These are phyloP conservation scores for Metarhizium humberi DNA, from an alignment of 2,329 filamentous ascomycete species.

Conservation along the genomic window DNA sequence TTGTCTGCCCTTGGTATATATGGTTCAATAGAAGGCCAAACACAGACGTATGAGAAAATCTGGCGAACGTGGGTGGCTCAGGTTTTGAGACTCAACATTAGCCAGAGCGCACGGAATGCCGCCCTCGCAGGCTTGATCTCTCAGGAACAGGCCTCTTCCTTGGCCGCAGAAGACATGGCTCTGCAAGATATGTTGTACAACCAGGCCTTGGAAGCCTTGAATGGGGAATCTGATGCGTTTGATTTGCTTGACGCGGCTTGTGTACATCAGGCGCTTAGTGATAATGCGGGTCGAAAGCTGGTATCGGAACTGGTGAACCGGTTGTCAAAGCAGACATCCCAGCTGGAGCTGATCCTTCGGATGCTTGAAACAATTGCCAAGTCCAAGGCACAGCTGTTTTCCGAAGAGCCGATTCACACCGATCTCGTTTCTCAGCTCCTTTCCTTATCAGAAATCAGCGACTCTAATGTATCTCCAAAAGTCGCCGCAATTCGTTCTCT, in stretches of 20 bases:
- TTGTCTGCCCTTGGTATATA: constrained; percentile 55
- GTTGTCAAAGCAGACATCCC: constrained; percentile 19
- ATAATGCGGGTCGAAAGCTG: constrained; percentile 23
- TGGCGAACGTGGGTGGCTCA: constrained; percentile 36
- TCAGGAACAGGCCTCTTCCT: constrained; percentile 25
- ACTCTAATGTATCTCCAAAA: constrained; percentile 28
- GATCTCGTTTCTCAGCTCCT: constrained; percentile 43
- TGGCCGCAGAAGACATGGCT: constrained; percentile 27
- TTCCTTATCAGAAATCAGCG: constrained; percentile 40
- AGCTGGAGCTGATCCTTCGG: constrained; percentile 25
- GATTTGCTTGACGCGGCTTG: constrained; percentile 40
- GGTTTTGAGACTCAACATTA: constrained; percentile 25
- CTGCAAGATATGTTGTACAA: constrained; percentile 40
- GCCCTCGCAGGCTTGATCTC: constrained; percentile 38
- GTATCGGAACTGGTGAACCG: constrained; percentile 25
- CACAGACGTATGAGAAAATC: constrained; percentile 26
- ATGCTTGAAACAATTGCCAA: constrained; percentile 40
- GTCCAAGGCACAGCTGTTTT: constrained; percentile 34
- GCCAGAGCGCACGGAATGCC: constrained; percentile 12
- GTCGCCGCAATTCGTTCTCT: constrained; percentile 32
- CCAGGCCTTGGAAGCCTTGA: constrained; percentile 28
- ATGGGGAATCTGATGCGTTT: constrained; percentile 26
- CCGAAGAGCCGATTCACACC: constrained; percentile 35
- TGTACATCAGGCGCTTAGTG: constrained; percentile 29
- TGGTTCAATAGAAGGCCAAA: constrained; percentile 31